These are phyloP conservation scores for Akanthomyces lecanii DNA, from an alignment of 2,329 filamentous ascomycete species.

Conservation along the genomic window DNA sequence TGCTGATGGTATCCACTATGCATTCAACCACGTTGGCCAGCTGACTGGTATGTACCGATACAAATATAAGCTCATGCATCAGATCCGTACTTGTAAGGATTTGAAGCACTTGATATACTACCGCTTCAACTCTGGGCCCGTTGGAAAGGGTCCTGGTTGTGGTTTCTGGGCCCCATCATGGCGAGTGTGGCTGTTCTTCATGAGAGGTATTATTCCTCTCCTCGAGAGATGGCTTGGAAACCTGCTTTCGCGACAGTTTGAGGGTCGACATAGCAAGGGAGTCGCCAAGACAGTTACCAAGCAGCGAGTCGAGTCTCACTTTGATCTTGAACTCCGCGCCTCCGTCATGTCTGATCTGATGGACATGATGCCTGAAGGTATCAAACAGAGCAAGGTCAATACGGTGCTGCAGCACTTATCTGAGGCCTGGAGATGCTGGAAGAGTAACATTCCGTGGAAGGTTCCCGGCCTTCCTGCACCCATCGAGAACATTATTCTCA, in stretches of 20 bases:
- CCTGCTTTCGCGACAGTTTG: slow-evolving; percentile 92
- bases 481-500: slow-evolving; percentile 97
- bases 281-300: slow-evolving; percentile 99
- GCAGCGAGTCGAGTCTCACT: slow-evolving; percentile 97
- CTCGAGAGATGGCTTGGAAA: slow-evolving; percentile 98
- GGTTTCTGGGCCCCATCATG: slow-evolving; percentile 99
- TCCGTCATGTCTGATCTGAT: slow-evolving; percentile 98
- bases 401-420: slow-evolving; percentile 95
- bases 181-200: slow-evolving; percentile 99
- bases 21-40: slow-evolving; percentile 98
- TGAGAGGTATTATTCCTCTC: slow-evolving; percentile 95
- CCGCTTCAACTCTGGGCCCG: slow-evolving; percentile 93
- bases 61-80: slow-evolving; percentile 99
- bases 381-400: slow-evolving; percentile 99
- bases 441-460: slow-evolving; percentile 99
- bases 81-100: slow-evolving; percentile 98
- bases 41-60: slow-evolving; percentile 99
- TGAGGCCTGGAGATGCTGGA: slow-evolving; percentile 99
- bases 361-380: slow-evolving; percentile 99
- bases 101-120: slow-evolving; percentile 99
- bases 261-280: slow-evolving; percentile 96
- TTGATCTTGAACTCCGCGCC: slow-evolving; percentile 92
- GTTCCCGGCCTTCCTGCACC: slow-evolving; percentile 93
- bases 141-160: slow-evolving; percentile 95
- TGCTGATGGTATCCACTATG: slow-evolving; percentile 97